Percentiles rank a stretch among this genome's conserved stretches.
These are phyloP conservation scores for Phytophthora melonis DNA, from an alignment of 352 stramenopile species.

Conservation along the genomic window DNA sequence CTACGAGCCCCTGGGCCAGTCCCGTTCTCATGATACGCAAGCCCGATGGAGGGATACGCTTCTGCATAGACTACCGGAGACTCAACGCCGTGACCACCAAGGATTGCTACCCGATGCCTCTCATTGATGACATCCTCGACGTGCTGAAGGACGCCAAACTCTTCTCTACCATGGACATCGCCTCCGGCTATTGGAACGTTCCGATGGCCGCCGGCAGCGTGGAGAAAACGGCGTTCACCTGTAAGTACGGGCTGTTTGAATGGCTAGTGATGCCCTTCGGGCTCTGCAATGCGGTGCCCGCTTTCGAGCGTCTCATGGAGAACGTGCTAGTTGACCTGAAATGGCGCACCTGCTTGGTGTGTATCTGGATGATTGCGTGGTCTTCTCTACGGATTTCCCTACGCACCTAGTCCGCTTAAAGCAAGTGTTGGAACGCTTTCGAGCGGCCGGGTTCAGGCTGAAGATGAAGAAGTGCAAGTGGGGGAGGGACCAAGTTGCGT, in stretches of 20 bases:
- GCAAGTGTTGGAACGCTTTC: conserved; percentile 2
- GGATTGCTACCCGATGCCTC: too few species aligned
- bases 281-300: conserved; percentile 2
- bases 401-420: neutral
- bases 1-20: too few species aligned
- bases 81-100: too few species aligned
- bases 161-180: too few species aligned
- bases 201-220: too few species aligned
- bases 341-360: conserved; percentile 6
- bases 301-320: conserved; percentile 7
- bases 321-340: conserved; percentile 2
- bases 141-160: too few species aligned
- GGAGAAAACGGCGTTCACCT: neutral
- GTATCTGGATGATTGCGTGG: conserved; percentile 6
- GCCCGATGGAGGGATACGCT: conserved; percentile 12
- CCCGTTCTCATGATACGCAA: neutral
- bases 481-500: conserved; percentile 4
- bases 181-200: too few species aligned
- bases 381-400: conserved; percentile 10
- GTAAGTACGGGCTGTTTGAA: conserved; percentile 6
- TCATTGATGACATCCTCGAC: too few species aligned
- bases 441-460: neutral
- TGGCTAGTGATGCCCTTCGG: conserved; percentile 9
- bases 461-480: conserved; percentile 20
- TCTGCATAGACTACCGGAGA: conserved; percentile 22